Conservation (phyloP, 2,329 filamentous ascomycete species). For the Ophiostoma australiae region DNA sequence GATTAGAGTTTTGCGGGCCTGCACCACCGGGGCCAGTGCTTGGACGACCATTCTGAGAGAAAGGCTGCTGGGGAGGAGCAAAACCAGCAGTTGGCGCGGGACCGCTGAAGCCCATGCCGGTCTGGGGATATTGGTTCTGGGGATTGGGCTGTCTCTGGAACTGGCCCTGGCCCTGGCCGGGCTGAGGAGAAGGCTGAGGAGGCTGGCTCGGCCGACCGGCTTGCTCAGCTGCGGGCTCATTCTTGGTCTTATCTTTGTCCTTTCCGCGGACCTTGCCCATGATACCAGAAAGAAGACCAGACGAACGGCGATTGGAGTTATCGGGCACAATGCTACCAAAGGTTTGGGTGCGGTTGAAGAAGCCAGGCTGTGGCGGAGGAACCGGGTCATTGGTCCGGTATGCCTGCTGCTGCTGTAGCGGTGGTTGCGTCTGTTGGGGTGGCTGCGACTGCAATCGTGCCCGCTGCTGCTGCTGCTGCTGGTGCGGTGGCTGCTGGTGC, state of each 20-base stretch:
- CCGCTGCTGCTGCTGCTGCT: slow-evolving; percentile 22
- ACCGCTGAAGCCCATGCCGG: background rate
- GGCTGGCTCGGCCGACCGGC: background rate
- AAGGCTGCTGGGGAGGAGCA: background rate
- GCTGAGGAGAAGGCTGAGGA: background rate
- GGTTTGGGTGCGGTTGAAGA: slow-evolving; percentile 19
- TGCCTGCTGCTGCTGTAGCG: slow-evolving; percentile 11
- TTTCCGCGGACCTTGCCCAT: slow-evolving; percentile 25
- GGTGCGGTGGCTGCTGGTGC: slow-evolving; percentile 21
- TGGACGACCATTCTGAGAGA: background rate
- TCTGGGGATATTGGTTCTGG: background rate
- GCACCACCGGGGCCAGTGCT: background rate
- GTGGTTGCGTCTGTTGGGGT: slow-evolving; percentile 28
- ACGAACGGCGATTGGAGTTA: slow-evolving; percentile 9
- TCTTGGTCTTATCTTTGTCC: slow-evolving; percentile 14
- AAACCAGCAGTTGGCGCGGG: background rate
- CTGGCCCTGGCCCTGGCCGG: background rate
- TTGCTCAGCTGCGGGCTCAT: background rate
- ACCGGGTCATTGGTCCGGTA: background rate
- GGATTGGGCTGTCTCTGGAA: background rate
- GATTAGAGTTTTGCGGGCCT: background rate
- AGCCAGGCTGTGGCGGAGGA: background rate
- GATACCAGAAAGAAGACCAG: slow-evolving; percentile 22
- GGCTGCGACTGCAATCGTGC: slow-evolving; percentile 3
- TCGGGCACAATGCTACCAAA: slow-evolving; percentile 23